Percentiles rank a stretch among this genome's conserved stretches.
Conservation (phyloP, 169 alveolate genomes). For the Cryptosporidium canis region DNA sequence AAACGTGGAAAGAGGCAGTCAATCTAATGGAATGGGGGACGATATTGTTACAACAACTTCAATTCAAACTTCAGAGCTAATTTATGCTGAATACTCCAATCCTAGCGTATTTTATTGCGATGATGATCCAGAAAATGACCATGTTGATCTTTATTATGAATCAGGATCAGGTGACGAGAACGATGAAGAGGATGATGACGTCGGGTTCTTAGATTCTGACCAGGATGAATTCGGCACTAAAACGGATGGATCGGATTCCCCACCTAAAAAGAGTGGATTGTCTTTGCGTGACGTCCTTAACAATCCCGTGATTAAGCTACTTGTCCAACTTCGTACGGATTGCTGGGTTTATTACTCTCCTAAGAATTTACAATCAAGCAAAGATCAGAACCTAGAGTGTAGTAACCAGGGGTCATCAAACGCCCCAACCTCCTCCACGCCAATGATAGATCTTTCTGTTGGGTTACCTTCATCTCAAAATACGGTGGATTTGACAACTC, state of each 20-base stretch:
- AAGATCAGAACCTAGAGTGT: background rate
- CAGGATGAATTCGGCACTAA: background rate
- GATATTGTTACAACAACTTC: conserved; percentile 20
- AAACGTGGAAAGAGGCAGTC: background rate
- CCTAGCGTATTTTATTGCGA: conserved; percentile 62
- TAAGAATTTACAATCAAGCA: conserved; percentile 1
- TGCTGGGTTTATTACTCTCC: conserved; percentile 59
- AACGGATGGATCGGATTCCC: background rate
- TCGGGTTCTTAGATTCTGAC: background rate
- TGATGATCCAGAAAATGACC: conserved; percentile 47
- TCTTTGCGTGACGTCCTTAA: conserved; percentile 50
- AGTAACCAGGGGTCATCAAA: background rate
- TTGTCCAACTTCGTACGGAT: conserved; percentile 35
- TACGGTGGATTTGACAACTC: conserved; percentile 42
- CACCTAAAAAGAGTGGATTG: background rate
- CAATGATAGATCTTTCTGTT: background rate
- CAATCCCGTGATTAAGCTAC: conserved; percentile 33
- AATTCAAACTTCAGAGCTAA: conserved; percentile 58
- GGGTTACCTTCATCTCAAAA: conserved; percentile 17
- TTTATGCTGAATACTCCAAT: conserved; percentile 40
- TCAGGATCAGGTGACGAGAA: background rate
- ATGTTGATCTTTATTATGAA: conserved; percentile 29
- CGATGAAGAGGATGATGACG: background rate
- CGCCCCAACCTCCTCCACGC: background rate
- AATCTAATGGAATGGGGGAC: background rate